These are phyloP conservation scores for Fusarium cyanostomum DNA, from an alignment of 2,329 filamentous ascomycete genomes.

Conservation along the genomic window DNA sequence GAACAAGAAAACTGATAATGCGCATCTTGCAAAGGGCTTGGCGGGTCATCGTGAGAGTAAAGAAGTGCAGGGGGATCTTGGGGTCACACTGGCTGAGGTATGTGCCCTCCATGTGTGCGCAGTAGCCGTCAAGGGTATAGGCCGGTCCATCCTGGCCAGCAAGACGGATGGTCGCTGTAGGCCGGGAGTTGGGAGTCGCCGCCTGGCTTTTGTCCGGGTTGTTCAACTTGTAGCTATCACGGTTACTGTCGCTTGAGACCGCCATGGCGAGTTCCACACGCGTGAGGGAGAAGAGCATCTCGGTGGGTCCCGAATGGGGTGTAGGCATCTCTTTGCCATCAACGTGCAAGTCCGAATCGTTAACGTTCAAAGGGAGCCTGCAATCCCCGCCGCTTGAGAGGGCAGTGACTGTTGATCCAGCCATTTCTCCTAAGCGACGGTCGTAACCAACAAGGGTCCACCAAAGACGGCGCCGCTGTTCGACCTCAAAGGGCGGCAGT, in stretches of 20 bases:
- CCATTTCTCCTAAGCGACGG: conserved; percentile 73
- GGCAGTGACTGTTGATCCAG: conserved; percentile 65
- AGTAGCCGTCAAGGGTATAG: conserved; percentile 63
- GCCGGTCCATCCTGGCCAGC: conserved; percentile 60
- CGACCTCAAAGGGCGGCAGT: conserved; percentile 68
- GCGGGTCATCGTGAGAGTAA: conserved; percentile 66
- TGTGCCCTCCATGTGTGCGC: conserved; percentile 63
- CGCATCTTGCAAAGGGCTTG: conserved; percentile 66
- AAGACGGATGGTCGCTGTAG: conserved; percentile 53
- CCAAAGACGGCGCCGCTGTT: conserved; percentile 77
- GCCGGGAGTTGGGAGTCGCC: conserved; percentile 34
- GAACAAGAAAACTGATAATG: conserved; percentile 63
- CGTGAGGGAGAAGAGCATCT: conserved; percentile 68
- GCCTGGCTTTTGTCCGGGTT: conserved; percentile 42
- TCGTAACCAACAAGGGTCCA: conserved; percentile 78
- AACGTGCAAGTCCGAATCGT: conserved; percentile 67
- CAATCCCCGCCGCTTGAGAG: conserved; percentile 64
- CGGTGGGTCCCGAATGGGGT: conserved; percentile 62
- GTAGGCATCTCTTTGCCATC: conserved; percentile 64
- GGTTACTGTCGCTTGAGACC: conserved; percentile 58
- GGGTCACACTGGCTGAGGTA: conserved; percentile 67
- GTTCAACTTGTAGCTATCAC: conserved; percentile 47
- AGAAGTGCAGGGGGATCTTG: conserved; percentile 67
- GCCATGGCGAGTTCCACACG: conserved; percentile 66
- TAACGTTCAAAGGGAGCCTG: conserved; percentile 68